These are phyloP conservation scores for Stropharia rugosoannulata DNA, from an alignment of 768 basidiomycete species.

Conservation along the genomic window DNA sequence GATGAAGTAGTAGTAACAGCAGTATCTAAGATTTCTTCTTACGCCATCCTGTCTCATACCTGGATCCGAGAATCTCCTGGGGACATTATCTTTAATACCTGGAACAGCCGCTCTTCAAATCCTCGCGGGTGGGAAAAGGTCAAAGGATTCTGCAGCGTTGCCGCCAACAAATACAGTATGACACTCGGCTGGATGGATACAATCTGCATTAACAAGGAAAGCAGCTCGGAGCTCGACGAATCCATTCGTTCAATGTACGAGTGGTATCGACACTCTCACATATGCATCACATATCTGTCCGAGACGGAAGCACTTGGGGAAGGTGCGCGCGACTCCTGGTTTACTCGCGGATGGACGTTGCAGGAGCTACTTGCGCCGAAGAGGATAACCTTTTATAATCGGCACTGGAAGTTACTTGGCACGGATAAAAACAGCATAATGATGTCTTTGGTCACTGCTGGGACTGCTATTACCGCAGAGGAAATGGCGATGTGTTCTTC, in stretches of 20 bases:
- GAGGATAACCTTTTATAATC: neutral
- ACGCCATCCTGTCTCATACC: slow-evolving; percentile 2
- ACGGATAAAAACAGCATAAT: neutral
- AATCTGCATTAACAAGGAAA: neutral
- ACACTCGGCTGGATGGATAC: neutral
- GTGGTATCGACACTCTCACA: neutral
- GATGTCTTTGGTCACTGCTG: neutral
- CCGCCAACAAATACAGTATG: neutral
- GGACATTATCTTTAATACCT: neutral
- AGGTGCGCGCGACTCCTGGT: neutral
- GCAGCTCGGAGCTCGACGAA: neutral
- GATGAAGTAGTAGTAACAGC: no score
- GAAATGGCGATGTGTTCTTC: neutral
- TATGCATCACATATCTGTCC: neutral
- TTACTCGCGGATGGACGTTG: neutral
- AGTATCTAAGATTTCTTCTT: neutral
- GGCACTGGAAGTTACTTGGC: neutral
- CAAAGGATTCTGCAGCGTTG: neutral
- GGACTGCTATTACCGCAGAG: neutral
- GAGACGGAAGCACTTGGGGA: neutral
- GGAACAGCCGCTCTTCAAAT: neutral
- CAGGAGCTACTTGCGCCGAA: neutral
- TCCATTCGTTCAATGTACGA: slow-evolving; percentile 1
- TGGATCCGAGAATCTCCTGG: neutral
- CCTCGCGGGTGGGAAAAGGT: neutral